Conservation (phyloP, 2,329 filamentous ascomycete species). For the Ophiostoma australiae region DNA sequence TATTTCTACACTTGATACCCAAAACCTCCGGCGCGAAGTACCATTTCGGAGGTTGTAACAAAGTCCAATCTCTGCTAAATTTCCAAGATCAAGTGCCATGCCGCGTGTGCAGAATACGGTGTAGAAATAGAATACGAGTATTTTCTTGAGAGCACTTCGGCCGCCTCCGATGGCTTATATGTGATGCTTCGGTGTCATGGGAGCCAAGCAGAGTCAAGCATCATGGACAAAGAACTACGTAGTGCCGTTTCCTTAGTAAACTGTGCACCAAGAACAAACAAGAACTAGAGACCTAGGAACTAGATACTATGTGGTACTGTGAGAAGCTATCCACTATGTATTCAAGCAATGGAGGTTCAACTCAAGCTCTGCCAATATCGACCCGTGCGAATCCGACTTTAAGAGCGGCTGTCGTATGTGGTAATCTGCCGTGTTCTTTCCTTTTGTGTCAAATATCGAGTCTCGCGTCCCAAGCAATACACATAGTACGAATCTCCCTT, state of each 20-base stretch:
- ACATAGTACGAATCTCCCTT: neutral
- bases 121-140: neutral
- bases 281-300: neutral
- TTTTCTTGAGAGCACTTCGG: neutral
- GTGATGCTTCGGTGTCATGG: neutral
- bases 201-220: neutral
- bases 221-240: neutral
- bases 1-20: neutral
- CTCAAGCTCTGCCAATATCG: neutral
- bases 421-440: neutral
- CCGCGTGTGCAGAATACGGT: neutral
- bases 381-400: neutral
- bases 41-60: neutral
- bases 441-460: neutral
- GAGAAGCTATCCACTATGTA: too few relatives aligned
- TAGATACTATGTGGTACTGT: too few relatives aligned
- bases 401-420: neutral
- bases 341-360: neutral
- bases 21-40: neutral
- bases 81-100: neutral
- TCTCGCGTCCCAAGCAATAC: neutral
- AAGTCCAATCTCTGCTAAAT: neutral
- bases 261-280: neutral
- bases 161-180: neutral
- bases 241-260: neutral